Base-by-base conservation (phyloP, 2,329 filamentous ascomycete species). In the Colletotrichum scovillei region DNA sequence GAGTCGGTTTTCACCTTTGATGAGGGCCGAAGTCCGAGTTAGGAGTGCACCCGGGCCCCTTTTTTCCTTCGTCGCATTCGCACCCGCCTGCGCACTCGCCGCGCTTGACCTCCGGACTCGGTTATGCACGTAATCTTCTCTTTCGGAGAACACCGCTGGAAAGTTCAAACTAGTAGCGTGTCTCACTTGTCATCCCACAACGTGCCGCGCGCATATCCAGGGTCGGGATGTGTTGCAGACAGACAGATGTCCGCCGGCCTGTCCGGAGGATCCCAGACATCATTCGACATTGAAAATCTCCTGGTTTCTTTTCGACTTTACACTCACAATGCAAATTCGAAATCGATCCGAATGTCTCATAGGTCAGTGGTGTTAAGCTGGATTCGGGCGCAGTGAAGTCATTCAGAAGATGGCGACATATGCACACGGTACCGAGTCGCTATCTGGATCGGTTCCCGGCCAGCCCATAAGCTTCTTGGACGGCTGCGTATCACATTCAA, bases 21-120 rank as follows among this genome's bases (percentile, higher is more conserved):
- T 26, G 7, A 14, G 19, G 19, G 16, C 59, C 38, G 38, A 22
- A 49, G 28, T 49, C 19, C 42, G 42, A 49, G 42, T 42, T 24
- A 7, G 22, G 46, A 11, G 30, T n/a, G 26, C 19, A 49, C 46
- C 46, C 62, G 46, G 46, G n/a, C 62, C 46, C 46, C 46, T 53
- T 53, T 63, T 63, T 49, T 19, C 38, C 38, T 8, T 49, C 42
- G 42, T 49, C 62, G 62, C 62, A 63, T n/a, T 63, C 62, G 62
- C 42, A 63, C 19, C 14, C 46, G n/a, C 22, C 24, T 35, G 46
- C 22, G 62, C 62, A 63, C 11, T 30, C 46, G 46, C 12, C 14
- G 16, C 28, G 46, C 14, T 46, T 32, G 46, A 6, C n/a, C 62
- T 32, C 52, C 62, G 46, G 46, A 63, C 62, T 63, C 46, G 62